A percentile compares a stretch with the other conserved stretches of the same genome.
phyloP scores from a whole-genome alignment of 1,284 basidiomycete species.

The Microbotryum scabiosae region DNA sequence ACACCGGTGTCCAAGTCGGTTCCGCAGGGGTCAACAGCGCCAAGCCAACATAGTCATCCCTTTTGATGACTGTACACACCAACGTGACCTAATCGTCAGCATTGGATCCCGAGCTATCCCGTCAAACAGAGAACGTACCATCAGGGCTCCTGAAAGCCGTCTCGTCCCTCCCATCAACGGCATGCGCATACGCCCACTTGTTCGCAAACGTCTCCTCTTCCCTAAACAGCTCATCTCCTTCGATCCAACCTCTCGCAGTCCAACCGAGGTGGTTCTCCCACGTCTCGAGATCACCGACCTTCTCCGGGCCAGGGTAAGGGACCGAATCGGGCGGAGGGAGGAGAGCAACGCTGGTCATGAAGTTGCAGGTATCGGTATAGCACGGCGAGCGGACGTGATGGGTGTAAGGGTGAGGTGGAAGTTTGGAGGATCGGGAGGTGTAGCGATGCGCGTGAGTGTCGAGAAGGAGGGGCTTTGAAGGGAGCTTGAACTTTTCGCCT shows the following conservation, averaged over 20 bases:
- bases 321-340: conserved; percentile 27
- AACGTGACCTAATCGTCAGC: too few species aligned
- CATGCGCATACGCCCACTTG: conserved; percentile 25
- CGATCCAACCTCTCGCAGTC: conserved; percentile 7
- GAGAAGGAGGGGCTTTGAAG: neutral
- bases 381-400: conserved; percentile 26
- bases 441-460: neutral
- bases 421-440: neutral
- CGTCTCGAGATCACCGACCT: neutral
- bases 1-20: conserved; percentile 2
- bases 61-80: too few species aligned
- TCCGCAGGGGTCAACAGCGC: conserved; percentile 24
- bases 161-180: conserved; percentile 29
- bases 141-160: conserved; percentile 33
- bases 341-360: conserved; percentile 31
- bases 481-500: neutral
- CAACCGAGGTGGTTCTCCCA: conserved; percentile 29
- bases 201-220: conserved; percentile 28
- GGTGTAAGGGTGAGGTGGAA: conserved; percentile 12
- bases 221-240: conserved; percentile 15
- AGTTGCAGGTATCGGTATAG: conserved; percentile 15
- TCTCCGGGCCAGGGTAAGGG: conserved; percentile 21
- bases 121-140: too few species aligned
- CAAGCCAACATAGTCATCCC: conserved; percentile 33
- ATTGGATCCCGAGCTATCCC: too few species aligned